Percentiles rank a stretch among this genome's conserved stretches.
phyloP scores from a whole-genome alignment of 345 rosid genomes.

The Citrus medica region DNA sequence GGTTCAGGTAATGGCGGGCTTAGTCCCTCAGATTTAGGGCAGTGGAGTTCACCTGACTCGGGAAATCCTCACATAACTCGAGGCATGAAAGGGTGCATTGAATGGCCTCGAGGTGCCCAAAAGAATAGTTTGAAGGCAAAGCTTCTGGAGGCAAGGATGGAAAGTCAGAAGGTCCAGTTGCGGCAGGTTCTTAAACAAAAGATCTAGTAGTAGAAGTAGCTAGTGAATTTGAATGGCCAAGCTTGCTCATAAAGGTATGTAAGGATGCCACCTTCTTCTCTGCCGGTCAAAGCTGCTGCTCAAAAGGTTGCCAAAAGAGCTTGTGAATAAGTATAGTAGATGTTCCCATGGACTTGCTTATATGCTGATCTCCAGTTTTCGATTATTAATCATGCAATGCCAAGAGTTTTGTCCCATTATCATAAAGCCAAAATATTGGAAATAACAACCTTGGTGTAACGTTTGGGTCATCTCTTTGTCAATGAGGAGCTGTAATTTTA shows the following conservation, averaged over 20 bases:
- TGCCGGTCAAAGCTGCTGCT: constrained; percentile 11
- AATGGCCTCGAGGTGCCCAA: constrained; percentile 83
- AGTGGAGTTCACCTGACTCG: constrained; percentile 84
- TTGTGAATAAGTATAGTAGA: constrained; percentile 3
- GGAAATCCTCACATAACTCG: constrained; percentile 61
- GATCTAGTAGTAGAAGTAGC: constrained; percentile 41
- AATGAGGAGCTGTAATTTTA: background rate
- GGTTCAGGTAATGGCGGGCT: constrained; percentile 61
- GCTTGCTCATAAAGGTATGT: constrained; percentile 3
- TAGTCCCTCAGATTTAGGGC: constrained; percentile 62
- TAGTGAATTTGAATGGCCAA: constrained; percentile 7
- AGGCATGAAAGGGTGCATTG: constrained; percentile 98
- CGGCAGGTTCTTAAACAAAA: constrained; percentile 88
- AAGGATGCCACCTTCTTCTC: background rate
- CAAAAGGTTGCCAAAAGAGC: constrained; percentile 8
- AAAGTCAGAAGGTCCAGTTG: constrained; percentile 78
- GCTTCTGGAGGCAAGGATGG: constrained; percentile 88
- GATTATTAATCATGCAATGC: constrained; percentile 6
- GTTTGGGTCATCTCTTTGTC: constrained; percentile 5
- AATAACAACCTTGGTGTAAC: constrained; percentile 3
- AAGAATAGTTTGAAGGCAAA: constrained; percentile 86
- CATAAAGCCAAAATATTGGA: background rate
- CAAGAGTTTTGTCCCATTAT: constrained; percentile 1
- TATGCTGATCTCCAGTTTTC: background rate
- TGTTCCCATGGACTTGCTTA: background rate